Evolutionary conservation across 495 filamentous ascomycete species (phyloP).

Genomic region (Hamigera avellanea): DNA sequence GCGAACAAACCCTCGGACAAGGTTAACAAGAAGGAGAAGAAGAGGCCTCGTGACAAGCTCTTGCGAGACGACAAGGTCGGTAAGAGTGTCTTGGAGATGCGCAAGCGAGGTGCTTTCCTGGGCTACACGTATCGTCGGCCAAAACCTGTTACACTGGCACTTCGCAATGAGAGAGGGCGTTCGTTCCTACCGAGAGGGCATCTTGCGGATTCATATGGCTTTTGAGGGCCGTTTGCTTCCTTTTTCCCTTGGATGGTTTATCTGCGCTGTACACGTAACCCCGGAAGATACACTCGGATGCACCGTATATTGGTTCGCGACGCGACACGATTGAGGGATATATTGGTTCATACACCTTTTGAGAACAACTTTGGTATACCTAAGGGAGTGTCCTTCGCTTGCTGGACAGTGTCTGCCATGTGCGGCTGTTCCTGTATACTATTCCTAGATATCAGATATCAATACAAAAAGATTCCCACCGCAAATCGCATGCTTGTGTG

Average conservation of each 20-base stretch:
- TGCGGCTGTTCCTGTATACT: too few relatives aligned
- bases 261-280: too few relatives aligned
- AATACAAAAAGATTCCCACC: not conserved
- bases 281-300: not conserved
- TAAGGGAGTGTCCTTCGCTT: too few relatives aligned
- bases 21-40: slow-evolving; percentile 28
- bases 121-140: slow-evolving; percentile 80
- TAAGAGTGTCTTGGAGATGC: slow-evolving; percentile 56
- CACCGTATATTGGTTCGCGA: not conserved
- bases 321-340: not conserved
- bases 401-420: too few relatives aligned
- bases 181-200: slow-evolving; percentile 14
- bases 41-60: slow-evolving; percentile 64
- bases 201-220: slow-evolving; percentile 18
- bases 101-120: slow-evolving; percentile 70
- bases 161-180: slow-evolving; percentile 22
- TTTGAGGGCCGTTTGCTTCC: slow-evolving; percentile 1
- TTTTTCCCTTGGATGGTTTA: too few relatives aligned
- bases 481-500: too few relatives aligned
- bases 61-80: slow-evolving; percentile 58
- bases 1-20: slow-evolving; percentile 1
- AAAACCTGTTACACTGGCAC: slow-evolving; percentile 22
- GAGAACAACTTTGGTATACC: not conserved
- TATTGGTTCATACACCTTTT: not conserved
- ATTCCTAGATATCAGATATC: not conserved